A percentile compares a stretch with the other conserved stretches of the same genome.
phyloP scores from a whole-genome alignment of 1,284 basidiomycete species.

The Puccinia polysora region DNA sequence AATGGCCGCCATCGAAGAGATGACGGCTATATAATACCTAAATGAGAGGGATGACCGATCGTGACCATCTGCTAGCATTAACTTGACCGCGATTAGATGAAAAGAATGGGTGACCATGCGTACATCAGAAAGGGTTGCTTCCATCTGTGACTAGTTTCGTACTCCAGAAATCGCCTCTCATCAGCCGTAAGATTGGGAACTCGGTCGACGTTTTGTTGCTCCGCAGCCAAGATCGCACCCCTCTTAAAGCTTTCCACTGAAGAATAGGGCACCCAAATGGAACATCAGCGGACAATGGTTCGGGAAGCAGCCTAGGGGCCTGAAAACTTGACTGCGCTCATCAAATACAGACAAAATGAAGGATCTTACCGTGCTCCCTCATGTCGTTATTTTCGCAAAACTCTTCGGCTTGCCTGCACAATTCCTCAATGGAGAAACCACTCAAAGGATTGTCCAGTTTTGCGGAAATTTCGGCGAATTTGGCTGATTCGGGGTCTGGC shows the following conservation, averaged over 20 bases:
- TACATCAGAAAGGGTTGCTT: slow-evolving; percentile 39
- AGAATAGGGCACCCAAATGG: neutral
- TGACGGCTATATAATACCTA: slow-evolving; percentile 49
- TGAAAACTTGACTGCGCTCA: neutral
- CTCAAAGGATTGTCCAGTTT: slow-evolving; percentile 63
- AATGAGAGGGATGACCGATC: neutral
- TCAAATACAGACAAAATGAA: neutral
- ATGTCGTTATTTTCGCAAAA: slow-evolving; percentile 62
- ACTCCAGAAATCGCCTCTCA: slow-evolving; percentile 58
- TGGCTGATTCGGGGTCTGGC: neutral
- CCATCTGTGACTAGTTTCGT: slow-evolving; percentile 60
- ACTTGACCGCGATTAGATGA: neutral
- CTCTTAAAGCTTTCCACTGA: slow-evolving; percentile 57
- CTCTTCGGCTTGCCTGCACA: slow-evolving; percentile 59
- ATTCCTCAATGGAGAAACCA: slow-evolving; percentile 60
- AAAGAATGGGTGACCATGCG: neutral
- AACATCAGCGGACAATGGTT: too few species aligned
- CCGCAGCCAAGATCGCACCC: slow-evolving; percentile 65
- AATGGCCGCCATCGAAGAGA: slow-evolving; percentile 51
- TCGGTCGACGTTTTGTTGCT: slow-evolving; percentile 59
- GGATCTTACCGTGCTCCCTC: slow-evolving; percentile 54
- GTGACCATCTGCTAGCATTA: too few species aligned
- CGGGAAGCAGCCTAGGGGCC: neutral
- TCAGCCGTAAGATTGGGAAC: slow-evolving; percentile 61
- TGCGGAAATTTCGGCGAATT: slow-evolving; percentile 47